phyloP scores from a whole-genome alignment of 1,284 basidiomycete genomes.

The Microstroma glucosiphilum region DNA sequence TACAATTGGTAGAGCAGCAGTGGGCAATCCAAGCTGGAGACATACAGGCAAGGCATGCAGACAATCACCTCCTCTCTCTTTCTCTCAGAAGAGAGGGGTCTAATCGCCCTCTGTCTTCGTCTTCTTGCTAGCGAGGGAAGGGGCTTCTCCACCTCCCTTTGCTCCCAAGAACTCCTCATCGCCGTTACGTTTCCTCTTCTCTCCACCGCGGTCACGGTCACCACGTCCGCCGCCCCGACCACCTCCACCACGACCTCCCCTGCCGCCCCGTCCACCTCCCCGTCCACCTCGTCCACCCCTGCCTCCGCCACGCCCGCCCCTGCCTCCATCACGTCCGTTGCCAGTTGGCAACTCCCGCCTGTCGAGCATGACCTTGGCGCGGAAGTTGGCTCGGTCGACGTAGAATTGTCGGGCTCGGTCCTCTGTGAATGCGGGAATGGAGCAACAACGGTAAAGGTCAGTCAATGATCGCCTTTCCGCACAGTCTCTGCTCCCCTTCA shows the following conservation, averaged over 20 bases:
- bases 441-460: neutral
- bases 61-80: too few species aligned
- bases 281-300: conserved; percentile 49
- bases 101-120: neutral
- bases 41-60: too few species aligned
- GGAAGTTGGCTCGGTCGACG: conserved; percentile 63
- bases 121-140: conserved; percentile 3
- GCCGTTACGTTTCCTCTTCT: conserved; percentile 28
- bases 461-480: too few species aligned
- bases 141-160: neutral
- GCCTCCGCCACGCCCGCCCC: conserved; percentile 51
- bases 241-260: conserved; percentile 41
- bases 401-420: conserved; percentile 68
- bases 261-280: conserved; percentile 41
- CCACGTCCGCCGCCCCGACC: conserved; percentile 35
- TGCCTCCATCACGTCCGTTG: conserved; percentile 62
- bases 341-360: conserved; percentile 53
- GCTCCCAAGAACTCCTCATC: neutral
- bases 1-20: too few species aligned
- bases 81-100: too few species aligned
- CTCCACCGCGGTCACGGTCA: conserved; percentile 19
- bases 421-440: conserved; percentile 52
- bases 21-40: too few species aligned
- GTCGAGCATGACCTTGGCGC: conserved; percentile 55
- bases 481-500: too few species aligned